Percentiles rank a stretch among this genome's conserved stretches.
Evolutionary conservation across 169 alveolate genomes (phyloP).

Genomic region (Eimeria tenella): DNA sequence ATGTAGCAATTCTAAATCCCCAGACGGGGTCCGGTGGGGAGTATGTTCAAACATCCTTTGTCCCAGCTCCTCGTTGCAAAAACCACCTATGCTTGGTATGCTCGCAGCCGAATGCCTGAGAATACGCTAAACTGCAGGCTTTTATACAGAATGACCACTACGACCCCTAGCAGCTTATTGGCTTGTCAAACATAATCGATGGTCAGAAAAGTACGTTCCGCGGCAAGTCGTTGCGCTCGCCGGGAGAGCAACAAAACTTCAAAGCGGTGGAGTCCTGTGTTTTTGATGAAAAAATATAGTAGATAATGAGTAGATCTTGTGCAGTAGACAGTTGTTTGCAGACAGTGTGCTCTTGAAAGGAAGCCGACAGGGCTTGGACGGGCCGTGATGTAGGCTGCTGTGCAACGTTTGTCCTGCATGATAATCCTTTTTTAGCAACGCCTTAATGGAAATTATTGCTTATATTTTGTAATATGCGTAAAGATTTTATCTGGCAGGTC

Average conservation of each 20-base stretch:
- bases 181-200: conserved; percentile 1
- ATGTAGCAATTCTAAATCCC: conserved; percentile 56
- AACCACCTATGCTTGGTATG: background rate
- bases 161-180: conserved; percentile 4
- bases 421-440: background rate
- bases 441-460: background rate
- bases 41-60: conserved; percentile 3
- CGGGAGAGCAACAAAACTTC: background rate
- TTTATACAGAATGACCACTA: background rate
- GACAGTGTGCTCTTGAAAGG: background rate
- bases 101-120: too few relatives aligned
- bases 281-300: background rate
- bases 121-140: background rate
- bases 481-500: background rate
- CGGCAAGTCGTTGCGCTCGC: background rate
- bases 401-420: background rate
- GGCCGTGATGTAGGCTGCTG: background rate
- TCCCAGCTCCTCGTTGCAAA: background rate
- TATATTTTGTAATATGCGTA: background rate
- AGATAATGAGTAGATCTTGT: background rate
- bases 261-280: background rate
- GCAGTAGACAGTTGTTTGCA: background rate
- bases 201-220: background rate
- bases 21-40: conserved; percentile 45
- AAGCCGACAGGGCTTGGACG: conserved; percentile 39